Evolutionary conservation across 1,284 basidiomycete species (phyloP).

Genomic region (Neonothopanus nambi): DNA sequence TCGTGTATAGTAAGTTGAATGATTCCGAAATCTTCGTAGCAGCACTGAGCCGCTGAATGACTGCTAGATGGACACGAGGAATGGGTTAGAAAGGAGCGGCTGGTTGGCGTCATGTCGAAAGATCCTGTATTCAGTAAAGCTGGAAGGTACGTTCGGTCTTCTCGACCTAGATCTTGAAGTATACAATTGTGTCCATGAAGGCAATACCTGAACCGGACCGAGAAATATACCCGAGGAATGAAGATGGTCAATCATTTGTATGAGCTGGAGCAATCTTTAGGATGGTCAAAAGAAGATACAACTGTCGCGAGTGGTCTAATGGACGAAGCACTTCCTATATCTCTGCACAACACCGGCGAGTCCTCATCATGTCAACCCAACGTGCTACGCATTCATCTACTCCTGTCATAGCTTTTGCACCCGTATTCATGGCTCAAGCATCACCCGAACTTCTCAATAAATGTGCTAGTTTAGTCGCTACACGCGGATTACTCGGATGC

Average conservation of each 20-base stretch:
- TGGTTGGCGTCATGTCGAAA: conserved; percentile 50
- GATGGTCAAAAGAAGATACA: conserved; percentile 53
- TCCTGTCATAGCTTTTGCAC: conserved; percentile 54
- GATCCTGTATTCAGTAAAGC: conserved; percentile 71
- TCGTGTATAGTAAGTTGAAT: conserved; percentile 47
- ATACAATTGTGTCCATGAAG: conserved; percentile 29
- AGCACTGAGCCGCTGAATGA: neutral
- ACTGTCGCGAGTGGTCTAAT: conserved; percentile 43
- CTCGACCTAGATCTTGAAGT: neutral
- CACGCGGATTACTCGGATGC: conserved; percentile 66
- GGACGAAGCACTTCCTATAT: conserved; percentile 54
- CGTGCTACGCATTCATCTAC: neutral
- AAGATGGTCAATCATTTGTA: conserved; percentile 54
- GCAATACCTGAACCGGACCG: conserved; percentile 50
- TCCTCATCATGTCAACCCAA: conserved; percentile 7
- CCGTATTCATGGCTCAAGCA: conserved; percentile 64
- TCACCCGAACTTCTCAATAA: conserved; percentile 48
- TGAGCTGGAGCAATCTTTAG: conserved; percentile 53
- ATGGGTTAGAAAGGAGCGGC: conserved; percentile 49
- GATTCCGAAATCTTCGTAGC: no score
- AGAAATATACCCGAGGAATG: conserved; percentile 50
- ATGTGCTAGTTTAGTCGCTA: conserved; percentile 49
- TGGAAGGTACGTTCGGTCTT: conserved; percentile 39
- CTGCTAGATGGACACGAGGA: conserved; percentile 44
- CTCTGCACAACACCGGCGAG: conserved; percentile 60